Evolutionary conservation across 768 basidiomycete species (phyloP), one percentile per base, ranked within the genome.

Genomic region (Amyloporia xantha): DNA sequence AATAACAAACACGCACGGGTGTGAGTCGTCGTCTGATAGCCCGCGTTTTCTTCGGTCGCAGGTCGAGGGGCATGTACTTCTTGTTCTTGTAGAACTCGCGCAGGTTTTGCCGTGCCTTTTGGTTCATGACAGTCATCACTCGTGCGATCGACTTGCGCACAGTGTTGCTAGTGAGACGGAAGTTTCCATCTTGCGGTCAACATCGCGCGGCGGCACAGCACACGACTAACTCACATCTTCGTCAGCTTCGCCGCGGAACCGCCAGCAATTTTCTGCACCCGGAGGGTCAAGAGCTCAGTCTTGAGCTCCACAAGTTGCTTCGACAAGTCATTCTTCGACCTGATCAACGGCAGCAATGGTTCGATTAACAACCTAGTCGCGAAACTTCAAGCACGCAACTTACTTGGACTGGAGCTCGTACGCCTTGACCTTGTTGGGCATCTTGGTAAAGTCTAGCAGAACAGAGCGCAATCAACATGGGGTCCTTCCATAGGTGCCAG

Each of bases 131-230:
- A 38, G 96, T 99, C 73, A 97, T 70, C 58, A 98, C 94, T 48
- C 96, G 91, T 55, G 96, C 96, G 66, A 99, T 91, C 57, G 91
- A 94, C 76, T 97, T 98, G 78, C 96, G 94, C 70, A 97, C 91
- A 58, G 87, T 78, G 70, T 85, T 82, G 71, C 96, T 99, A 41
- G 5, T 37, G 5, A 21, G 21, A 40, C 39, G 20, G 20, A 7
- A 40, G n/a, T n/a, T n/a, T n/a, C 19, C 38, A 12, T 10, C 42
- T 5, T 37, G 26, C 12, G 27, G 25, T 19, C 7, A 7, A 30
- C 2, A 28, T 2, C 17, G 7, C 37, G n/a, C n/a, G n/a, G n/a
- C n/a, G n/a, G n/a, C n/a, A n/a, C 11, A 28, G 37, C 20, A 15
- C 17, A 19, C 4, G 46, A 20, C 17, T 26, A 40, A 79, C 86